phyloP scores from a whole-genome alignment of 2,329 filamentous ascomycete species.

The Fonsecaea pugnacius region DNA sequence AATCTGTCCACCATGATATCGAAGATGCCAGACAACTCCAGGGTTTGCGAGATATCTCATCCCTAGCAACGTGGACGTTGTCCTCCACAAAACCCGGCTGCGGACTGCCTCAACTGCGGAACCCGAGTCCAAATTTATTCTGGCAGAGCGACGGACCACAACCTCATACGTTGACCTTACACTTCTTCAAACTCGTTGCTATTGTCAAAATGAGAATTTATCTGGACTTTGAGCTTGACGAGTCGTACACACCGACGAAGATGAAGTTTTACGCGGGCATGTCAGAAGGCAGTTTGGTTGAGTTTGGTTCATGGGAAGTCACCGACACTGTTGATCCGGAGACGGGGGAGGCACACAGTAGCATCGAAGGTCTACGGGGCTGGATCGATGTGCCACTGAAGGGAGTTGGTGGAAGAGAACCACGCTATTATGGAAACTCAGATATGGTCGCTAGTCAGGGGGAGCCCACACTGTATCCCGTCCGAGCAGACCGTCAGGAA shows the following conservation, averaged over 20 bases:
- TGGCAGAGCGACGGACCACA: slow-evolving; percentile 71
- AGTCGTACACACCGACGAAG: slow-evolving; percentile 94
- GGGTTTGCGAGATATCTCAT: slow-evolving; percentile 64
- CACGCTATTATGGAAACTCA: slow-evolving; percentile 33
- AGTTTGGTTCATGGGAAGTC: slow-evolving; percentile 80
- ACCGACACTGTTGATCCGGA: slow-evolving; percentile 61
- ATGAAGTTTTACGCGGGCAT: slow-evolving; percentile 89
- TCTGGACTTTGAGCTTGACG: slow-evolving; percentile 89
- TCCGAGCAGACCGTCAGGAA: slow-evolving; percentile 22
- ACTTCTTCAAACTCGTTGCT: slow-evolving; percentile 62
- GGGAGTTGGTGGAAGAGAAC: slow-evolving; percentile 60
- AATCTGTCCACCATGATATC: slow-evolving; percentile 33
- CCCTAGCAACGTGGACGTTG: slow-evolving; percentile 69
- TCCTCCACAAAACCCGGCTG: slow-evolving; percentile 67
- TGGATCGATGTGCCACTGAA: slow-evolving; percentile 85
- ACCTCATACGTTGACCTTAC: slow-evolving; percentile 65
- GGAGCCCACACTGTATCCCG: slow-evolving; percentile 23
- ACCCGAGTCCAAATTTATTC: slow-evolving; percentile 61
- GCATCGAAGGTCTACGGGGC: slow-evolving; percentile 57
- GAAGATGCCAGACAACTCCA: slow-evolving; percentile 35
- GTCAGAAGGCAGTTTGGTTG: slow-evolving; percentile 85
- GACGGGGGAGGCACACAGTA: slow-evolving; percentile 36
- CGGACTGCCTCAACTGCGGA: slow-evolving; percentile 63
- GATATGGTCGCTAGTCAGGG: slow-evolving; percentile 24
- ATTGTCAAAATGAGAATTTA: slow-evolving; percentile 59